A percentile compares a stretch with the other conserved stretches of the same genome.
Evolutionary conservation across 306 rosid species (phyloP).

Genomic region (Medicago lupulina): DNA sequence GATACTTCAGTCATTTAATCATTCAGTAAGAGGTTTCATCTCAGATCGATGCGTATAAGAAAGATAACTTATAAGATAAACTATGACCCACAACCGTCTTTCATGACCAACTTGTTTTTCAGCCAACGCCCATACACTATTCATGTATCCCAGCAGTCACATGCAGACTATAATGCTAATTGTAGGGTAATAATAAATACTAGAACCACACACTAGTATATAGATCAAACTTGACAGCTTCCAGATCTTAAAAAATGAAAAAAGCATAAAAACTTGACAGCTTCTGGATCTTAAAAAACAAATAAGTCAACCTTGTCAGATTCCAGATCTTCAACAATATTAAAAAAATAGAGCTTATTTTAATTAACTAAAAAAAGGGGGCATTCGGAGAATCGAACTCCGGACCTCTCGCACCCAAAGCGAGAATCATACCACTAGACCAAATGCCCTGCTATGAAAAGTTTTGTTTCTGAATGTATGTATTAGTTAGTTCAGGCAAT

Average conservation of each 20-base stretch:
- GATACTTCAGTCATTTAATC: not conserved
- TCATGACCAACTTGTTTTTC: not conserved
- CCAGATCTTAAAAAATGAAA: not conserved
- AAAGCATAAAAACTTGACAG: not conserved
- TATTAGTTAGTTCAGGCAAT: not conserved
- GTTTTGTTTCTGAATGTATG: not conserved
- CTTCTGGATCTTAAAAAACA: too few relatives aligned
- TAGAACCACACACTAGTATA: not conserved
- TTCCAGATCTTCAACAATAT: not conserved
- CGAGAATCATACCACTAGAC: conserved; percentile 64
- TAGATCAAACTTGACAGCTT: conserved; percentile 7
- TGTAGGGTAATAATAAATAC: conserved; percentile 1
- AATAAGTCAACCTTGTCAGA: not conserved
- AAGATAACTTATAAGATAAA: too few relatives aligned
- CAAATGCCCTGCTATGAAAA: conserved; percentile 25
- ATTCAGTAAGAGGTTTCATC: too few relatives aligned
- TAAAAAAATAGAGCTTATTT: not conserved
- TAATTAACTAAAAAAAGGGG: conserved; percentile 4
- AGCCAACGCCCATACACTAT: not conserved
- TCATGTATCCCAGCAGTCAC: conserved; percentile 13
- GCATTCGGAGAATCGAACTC: not conserved
- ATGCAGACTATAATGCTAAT: conserved; percentile 29
- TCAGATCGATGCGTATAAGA: too few relatives aligned
- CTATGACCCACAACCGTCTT: not conserved
- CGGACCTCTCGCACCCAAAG: conserved; percentile 40